Evolutionary conservation across 2,329 filamentous ascomycete species (phyloP).

Genomic region (Torrubiellomyces zombiae): DNA sequence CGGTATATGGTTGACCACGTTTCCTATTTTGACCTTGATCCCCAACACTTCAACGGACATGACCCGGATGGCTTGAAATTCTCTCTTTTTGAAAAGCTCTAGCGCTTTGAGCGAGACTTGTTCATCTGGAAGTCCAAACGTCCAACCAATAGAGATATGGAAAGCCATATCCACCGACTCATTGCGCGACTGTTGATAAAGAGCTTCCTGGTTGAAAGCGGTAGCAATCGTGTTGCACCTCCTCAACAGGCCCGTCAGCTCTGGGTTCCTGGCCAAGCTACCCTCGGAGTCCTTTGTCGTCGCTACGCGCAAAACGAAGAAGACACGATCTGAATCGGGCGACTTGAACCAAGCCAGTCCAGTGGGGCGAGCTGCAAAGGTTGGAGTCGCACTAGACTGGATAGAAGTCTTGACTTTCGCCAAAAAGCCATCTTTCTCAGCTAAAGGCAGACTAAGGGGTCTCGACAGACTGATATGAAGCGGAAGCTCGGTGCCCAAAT

Average conservation of each 20-base stretch:
- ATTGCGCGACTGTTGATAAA: slow-evolving; percentile 38
- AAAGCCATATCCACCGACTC: slow-evolving; percentile 34
- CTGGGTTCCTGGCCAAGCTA: slow-evolving; percentile 23
- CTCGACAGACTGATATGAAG: slow-evolving; percentile 85
- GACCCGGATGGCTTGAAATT: slow-evolving; percentile 14
- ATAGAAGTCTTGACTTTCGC: slow-evolving; percentile 31
- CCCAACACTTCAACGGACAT: slow-evolving; percentile 38
- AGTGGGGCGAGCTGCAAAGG: slow-evolving; percentile 22
- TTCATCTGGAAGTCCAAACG: slow-evolving; percentile 34
- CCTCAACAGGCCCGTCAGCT: slow-evolving; percentile 44
- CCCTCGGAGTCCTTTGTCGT: slow-evolving; percentile 6
- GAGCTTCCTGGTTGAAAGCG: slow-evolving; percentile 45
- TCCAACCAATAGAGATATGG: slow-evolving; percentile 86
- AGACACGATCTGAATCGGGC: slow-evolving; percentile 54
- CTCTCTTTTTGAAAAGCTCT: slow-evolving; percentile 8
- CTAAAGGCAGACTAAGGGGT: slow-evolving; percentile 56
- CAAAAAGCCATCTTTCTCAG: slow-evolving; percentile 55
- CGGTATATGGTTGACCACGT: slow-evolving; percentile 38
- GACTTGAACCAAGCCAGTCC: slow-evolving; percentile 33
- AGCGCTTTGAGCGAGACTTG: slow-evolving; percentile 16
- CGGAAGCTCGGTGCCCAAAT: slow-evolving; percentile 61
- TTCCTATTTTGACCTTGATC: slow-evolving; percentile 63
- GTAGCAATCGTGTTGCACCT: slow-evolving; percentile 49
- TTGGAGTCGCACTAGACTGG: slow-evolving; percentile 7
- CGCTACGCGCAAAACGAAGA: slow-evolving; percentile 59